Conservation (phyloP, 2,329 filamentous ascomycete genomes). For the Colletotrichum sp. region DNA sequence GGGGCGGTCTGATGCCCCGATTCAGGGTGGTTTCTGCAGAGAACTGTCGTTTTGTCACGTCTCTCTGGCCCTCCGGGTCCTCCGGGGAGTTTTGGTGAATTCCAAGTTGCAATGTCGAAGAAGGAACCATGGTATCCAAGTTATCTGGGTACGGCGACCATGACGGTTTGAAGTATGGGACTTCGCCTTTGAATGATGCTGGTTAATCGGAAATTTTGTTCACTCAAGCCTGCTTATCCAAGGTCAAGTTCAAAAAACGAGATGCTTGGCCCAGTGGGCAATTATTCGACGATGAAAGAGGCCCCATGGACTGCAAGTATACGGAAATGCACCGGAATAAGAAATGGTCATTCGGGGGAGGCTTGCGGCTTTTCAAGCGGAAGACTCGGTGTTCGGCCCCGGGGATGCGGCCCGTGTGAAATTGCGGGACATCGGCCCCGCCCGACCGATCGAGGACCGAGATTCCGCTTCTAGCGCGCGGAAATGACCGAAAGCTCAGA, state of each 20-base stretch:
- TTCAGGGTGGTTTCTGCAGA: neutral
- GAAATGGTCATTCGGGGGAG: rapidly evolving
- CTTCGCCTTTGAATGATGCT: too few relatives aligned
- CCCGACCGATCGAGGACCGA: neutral
- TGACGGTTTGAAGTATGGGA: too few relatives aligned
- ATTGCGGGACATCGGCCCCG: neutral
- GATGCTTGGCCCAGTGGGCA: neutral
- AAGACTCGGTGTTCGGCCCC: neutral
- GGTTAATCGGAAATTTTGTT: too few relatives aligned
- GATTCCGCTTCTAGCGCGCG: neutral
- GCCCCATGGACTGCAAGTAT: neutral
- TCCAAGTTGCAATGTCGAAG: too few relatives aligned
- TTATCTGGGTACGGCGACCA: too few relatives aligned
- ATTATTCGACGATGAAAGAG: neutral
- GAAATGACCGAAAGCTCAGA: neutral
- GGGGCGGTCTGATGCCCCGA: too few relatives aligned
- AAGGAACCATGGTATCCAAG: too few relatives aligned
- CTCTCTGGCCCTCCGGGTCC: too few relatives aligned
- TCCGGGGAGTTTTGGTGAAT: too few relatives aligned
- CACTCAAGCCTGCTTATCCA: too few relatives aligned
- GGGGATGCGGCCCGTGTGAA: neutral
- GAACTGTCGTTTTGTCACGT: neutral
- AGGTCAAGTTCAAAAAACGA: neutral
- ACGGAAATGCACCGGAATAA: neutral
- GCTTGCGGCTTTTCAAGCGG: neutral